Percentiles rank a stretch among this genome's conserved stretches.
Evolutionary conservation across 1,139 yeast genomes (phyloP).

Genomic region (Pichia sp.): DNA sequence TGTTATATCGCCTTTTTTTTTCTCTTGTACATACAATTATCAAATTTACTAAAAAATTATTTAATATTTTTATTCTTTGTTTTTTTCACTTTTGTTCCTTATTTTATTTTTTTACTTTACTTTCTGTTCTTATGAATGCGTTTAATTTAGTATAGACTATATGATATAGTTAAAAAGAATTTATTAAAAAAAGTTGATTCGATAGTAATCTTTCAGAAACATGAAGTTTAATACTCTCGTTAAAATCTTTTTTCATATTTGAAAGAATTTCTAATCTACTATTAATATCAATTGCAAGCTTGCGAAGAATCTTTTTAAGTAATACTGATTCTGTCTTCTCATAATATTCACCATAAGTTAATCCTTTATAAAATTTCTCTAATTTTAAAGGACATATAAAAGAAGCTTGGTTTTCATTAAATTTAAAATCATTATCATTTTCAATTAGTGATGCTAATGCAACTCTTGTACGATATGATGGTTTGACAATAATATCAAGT

Average conservation of each 20-base stretch:
- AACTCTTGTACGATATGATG: constrained; percentile 71
- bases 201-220: neutral
- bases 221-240: neutral
- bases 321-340: constrained; percentile 29
- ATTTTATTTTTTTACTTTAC: no score
- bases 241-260: no score
- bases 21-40: no score
- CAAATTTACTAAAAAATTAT: no score
- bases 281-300: neutral
- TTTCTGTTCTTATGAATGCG: no score
- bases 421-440: constrained; percentile 27
- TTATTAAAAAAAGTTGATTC: neutral
- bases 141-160: no score
- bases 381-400: constrained; percentile 27
- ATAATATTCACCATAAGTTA: constrained; percentile 42
- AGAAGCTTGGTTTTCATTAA: constrained; percentile 17
- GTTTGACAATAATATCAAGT: constrained; percentile 11
- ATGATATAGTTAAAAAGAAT: constrained; percentile 1
- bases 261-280: neutral
- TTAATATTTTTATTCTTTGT: no score
- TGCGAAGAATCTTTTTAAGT: constrained; percentile 30
- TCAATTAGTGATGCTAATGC: constrained; percentile 65
- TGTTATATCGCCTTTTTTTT: no score
- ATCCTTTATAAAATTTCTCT: constrained; percentile 33
- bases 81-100: no score